phyloP scores from a whole-genome alignment of 202 grass and related monocot species.

The Brachypodium distachyon region DNA sequence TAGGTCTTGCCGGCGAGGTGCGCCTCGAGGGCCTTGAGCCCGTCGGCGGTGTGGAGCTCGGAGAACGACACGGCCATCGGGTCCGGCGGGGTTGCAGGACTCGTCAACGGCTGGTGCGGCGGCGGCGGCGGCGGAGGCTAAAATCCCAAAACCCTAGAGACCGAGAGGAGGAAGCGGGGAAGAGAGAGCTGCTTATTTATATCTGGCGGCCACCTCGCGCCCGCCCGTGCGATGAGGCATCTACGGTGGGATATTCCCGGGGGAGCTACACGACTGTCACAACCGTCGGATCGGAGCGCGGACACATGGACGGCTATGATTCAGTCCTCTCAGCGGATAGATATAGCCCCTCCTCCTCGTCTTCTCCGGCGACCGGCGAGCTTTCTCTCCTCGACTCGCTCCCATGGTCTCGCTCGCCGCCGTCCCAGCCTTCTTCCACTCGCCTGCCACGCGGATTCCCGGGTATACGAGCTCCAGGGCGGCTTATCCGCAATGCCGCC shows the following conservation, averaged over 20 bases:
- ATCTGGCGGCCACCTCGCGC: background rate
- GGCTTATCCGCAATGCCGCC: background rate
- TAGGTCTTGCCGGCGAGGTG: slow-evolving; percentile 67
- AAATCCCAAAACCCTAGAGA: slow-evolving; percentile 61
- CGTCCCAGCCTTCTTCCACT: background rate
- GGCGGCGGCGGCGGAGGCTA: slow-evolving; percentile 33
- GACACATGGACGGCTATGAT: background rate
- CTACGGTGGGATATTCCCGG: slow-evolving; percentile 30
- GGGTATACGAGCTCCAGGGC: background rate
- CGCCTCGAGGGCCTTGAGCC: slow-evolving; percentile 64
- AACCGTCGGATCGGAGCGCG: background rate
- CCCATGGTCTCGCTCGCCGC: slow-evolving; percentile 21
- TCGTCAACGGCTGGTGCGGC: background rate
- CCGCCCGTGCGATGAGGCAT: slow-evolving; percentile 27
- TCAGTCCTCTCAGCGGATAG: background rate
- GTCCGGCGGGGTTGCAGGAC: background rate
- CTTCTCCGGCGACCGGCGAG: slow-evolving; percentile 40
- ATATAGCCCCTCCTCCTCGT: slow-evolving; percentile 15
- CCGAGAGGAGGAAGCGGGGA: background rate
- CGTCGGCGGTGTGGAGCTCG: slow-evolving; percentile 59
- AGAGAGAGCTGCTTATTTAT: slow-evolving; percentile 7
- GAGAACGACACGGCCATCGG: slow-evolving; percentile 60
- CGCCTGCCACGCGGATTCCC: background rate
- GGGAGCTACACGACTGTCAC: fast-evolving
- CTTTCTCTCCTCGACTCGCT: background rate